Evolutionary conservation across 768 basidiomycete species (phyloP).

Genomic region (Lentinula aciculospora): DNA sequence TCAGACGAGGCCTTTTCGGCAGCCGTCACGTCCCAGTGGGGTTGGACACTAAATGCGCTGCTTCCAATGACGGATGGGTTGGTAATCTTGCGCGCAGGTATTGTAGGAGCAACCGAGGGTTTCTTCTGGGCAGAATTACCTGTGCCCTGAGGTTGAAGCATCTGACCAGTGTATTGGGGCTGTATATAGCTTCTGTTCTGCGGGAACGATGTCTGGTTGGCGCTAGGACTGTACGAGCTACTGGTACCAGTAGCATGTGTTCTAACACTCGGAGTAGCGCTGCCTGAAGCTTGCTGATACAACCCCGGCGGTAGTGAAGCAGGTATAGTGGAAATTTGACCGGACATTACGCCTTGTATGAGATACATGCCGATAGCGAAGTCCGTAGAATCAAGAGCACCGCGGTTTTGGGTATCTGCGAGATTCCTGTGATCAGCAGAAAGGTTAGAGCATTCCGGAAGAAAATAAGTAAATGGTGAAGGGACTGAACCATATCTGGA

Average conservation of each 20-base stretch:
- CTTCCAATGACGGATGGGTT: slow-evolving; percentile 21
- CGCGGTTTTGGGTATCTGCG: slow-evolving; percentile 92
- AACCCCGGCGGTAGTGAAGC: slow-evolving; percentile 72
- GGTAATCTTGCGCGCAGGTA: slow-evolving; percentile 32
- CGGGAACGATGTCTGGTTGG: slow-evolving; percentile 32
- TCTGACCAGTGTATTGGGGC: slow-evolving; percentile 63
- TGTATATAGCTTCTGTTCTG: slow-evolving; percentile 33
- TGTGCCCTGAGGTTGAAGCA: slow-evolving; percentile 46
- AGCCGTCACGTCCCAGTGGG: slow-evolving; percentile 78
- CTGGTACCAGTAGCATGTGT: slow-evolving; percentile 60
- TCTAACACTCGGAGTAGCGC: slow-evolving; percentile 23
- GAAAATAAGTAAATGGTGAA: slow-evolving; percentile 14
- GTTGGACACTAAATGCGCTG: slow-evolving; percentile 19
- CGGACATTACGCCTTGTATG: slow-evolving; percentile 89
- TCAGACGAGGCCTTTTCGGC: slow-evolving; percentile 77
- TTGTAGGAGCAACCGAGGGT: slow-evolving; percentile 19
- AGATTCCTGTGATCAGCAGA: slow-evolving; percentile 57
- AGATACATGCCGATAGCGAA: slow-evolving; percentile 96
- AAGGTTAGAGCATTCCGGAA: background rate
- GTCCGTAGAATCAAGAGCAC: slow-evolving; percentile 82
- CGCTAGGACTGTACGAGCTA: slow-evolving; percentile 54
- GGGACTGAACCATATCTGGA: slow-evolving; percentile 76
- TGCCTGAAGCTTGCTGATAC: slow-evolving; percentile 74
- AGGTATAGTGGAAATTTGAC: slow-evolving; percentile 67
- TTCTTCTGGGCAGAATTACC: slow-evolving; percentile 19